Base-by-base conservation (phyloP, 306 rosid species). In the Potentilla sterilis region DNA sequence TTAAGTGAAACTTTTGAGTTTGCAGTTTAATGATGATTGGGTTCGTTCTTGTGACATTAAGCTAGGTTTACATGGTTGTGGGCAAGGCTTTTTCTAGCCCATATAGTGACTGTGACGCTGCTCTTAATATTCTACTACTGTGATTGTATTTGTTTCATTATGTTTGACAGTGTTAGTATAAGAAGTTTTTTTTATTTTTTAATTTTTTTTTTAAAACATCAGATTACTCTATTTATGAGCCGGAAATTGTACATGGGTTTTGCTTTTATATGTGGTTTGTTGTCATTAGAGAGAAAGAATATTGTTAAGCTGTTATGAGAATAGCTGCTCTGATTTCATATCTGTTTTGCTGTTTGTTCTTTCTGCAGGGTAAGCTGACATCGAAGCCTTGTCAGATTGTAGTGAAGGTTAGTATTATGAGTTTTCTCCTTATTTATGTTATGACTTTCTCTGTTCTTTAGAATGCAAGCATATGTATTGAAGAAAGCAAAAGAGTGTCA, bases 301-400 rank as follows among this genome's bases (percentile, higher is more conserved):
- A 48, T 18, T 9, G 12, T 10, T 34, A 24, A 18, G 10, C 32
- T 16, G 10, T 71, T 22, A 76, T 48, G 80, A 9, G 15, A 69
- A 42, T 34, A 75, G 66, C 63, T 47, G 38, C 32, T 61, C 37
- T 37, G 79, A 37, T 48, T 79, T 78, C 47, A 63, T 80, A 63
- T 78, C 42, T 21, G 51, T 32, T 28, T 70, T 18, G 77, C 13
- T 77, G 69, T 74, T 80, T 67, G 52, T 66, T 82, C 38, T 66
- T 7, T 64, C 38, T 71, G 85, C 95, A 92, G 98, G 83, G 82
- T 24, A 90, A 81, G 74, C 67, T 88, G n/a, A 46, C 83, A 42
- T 87, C 82, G 78, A 90, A 87, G 83, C 87, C 87, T 84, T 87
- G 92, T 78, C 91, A 80, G 68, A 90, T 86, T 63, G 86, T 85